Conservation (phyloP, 2,329 filamentous ascomycete genomes). For the Purpureocillium lavendulum region DNA sequence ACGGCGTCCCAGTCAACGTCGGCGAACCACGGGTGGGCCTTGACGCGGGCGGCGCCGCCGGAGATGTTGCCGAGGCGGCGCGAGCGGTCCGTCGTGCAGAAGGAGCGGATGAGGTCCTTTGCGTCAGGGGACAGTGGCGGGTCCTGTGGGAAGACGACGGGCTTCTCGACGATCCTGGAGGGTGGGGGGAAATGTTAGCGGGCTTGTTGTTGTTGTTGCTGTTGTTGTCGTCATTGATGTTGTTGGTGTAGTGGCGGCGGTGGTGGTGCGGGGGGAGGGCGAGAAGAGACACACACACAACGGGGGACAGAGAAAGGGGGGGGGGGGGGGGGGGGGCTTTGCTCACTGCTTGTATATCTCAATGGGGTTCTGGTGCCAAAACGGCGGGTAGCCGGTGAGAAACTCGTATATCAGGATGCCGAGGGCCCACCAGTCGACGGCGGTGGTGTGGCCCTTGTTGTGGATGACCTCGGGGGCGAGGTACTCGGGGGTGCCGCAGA, state of each 20-base stretch:
- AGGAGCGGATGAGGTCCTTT: slow-evolving; percentile 64
- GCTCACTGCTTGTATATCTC: slow-evolving; percentile 75
- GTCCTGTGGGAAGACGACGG: slow-evolving; percentile 64
- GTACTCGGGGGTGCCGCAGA: slow-evolving; percentile 79
- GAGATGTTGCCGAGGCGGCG: slow-evolving; percentile 71
- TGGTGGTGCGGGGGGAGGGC: too few species aligned
- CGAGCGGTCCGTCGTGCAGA: slow-evolving; percentile 74
- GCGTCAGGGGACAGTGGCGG: slow-evolving; percentile 57
- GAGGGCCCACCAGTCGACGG: slow-evolving; percentile 83
- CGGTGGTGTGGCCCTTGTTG: slow-evolving; percentile 67
- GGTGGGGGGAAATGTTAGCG: not conserved
- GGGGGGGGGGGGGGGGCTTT: not conserved
- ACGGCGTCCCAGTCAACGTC: slow-evolving; percentile 68
- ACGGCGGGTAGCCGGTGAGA: slow-evolving; percentile 75
- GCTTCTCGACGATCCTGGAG: slow-evolving; percentile 66
- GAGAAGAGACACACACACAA: too few species aligned
- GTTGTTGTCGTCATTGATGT: too few species aligned
- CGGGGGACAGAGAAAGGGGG: too few species aligned
- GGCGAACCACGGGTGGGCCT: slow-evolving; percentile 67
- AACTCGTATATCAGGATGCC: slow-evolving; percentile 82
- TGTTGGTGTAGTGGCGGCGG: too few species aligned
- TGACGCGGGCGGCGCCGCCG: slow-evolving; percentile 64
- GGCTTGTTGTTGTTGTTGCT: too few species aligned
- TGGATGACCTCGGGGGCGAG: slow-evolving; percentile 78
- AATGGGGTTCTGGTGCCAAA: slow-evolving; percentile 80